These are phyloP conservation scores for Calocera viscosa DNA, from an alignment of 768 basidiomycete genomes.

Conservation along the genomic window DNA sequence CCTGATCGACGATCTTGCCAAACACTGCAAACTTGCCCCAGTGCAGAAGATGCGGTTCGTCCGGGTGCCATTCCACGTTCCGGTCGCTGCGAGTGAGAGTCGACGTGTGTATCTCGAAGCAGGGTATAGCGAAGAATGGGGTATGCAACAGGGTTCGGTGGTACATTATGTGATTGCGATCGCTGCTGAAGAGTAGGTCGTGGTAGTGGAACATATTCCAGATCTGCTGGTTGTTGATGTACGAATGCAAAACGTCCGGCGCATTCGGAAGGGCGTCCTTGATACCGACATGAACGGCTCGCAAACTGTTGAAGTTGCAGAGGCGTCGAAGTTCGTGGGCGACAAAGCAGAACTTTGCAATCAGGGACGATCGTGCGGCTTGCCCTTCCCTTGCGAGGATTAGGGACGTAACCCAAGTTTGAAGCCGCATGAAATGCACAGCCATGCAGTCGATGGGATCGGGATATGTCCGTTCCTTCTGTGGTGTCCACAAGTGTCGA, in stretches of 20 bases:
- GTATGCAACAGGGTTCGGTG: not conserved
- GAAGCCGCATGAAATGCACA: constrained; percentile 2
- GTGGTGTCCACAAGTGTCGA: not conserved
- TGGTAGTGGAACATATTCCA: constrained; percentile 2
- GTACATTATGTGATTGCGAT: not conserved
- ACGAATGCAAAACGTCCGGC: not conserved
- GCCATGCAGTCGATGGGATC: not conserved
- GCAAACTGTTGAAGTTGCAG: not conserved
- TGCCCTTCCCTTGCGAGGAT: constrained; percentile 1
- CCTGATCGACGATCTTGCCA: constrained; percentile 2
- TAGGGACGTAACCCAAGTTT: not conserved
- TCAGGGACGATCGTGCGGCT: not conserved
- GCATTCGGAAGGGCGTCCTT: not conserved
- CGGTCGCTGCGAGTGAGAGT: not conserved
- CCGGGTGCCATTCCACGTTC: not conserved
- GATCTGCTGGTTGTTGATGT: not conserved
- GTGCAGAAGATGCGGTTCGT: not conserved
- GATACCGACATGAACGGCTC: constrained; percentile 1
- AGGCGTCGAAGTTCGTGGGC: not conserved
- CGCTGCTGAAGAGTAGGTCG: not conserved
- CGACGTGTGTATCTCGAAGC: constrained; percentile 1
- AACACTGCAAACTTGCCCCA: constrained; percentile 1
- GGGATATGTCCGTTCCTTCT: not conserved
- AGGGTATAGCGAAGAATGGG: constrained; percentile 2
- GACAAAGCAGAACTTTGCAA: not conserved